Percentiles rank a stretch among this genome's conserved stretches.
Evolutionary conservation across 345 rosid genomes (phyloP).

Genomic region (Crucihimalaya himalaica): DNA sequence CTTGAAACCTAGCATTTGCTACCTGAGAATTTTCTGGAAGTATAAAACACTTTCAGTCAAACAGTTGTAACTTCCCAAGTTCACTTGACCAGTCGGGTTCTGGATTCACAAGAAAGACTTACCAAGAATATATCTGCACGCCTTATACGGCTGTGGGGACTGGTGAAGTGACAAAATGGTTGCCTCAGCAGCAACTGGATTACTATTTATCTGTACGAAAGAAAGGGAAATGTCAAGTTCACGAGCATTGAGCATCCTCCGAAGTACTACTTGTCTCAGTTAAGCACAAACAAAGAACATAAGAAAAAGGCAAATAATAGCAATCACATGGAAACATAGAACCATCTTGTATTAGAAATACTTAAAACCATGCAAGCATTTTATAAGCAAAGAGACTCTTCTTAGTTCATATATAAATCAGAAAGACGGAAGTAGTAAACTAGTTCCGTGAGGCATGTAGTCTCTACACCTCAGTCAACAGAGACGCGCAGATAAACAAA

Average conservation of each 20-base stretch:
- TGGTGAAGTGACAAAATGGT: conserved; percentile 77
- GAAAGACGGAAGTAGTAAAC: conserved; percentile 3
- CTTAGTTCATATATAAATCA: neutral
- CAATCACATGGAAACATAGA: neutral
- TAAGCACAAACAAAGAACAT: neutral
- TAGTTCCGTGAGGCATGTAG: conserved; percentile 2
- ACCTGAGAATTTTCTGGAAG: conserved; percentile 87
- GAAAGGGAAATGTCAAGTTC: conserved; percentile 11
- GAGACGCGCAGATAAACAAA: conserved; percentile 7
- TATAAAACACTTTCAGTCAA: conserved; percentile 11
- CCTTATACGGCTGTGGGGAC: conserved; percentile 83
- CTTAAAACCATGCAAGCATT: neutral
- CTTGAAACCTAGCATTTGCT: conserved; percentile 93
- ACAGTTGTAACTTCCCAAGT: conserved; percentile 9
- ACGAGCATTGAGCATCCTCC: conserved; percentile 4
- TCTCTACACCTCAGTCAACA: neutral
- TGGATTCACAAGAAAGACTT: neutral
- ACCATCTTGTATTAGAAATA: neutral
- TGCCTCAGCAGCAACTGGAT: conserved; percentile 83
- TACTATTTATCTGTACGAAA: conserved; percentile 65
- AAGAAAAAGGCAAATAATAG: neutral
- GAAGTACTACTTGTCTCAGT: neutral
- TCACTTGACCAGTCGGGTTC: neutral
- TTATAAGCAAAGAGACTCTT: neutral
- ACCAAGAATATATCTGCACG: conserved; percentile 91